Conservation (phyloP, 306 rosid genomes). For the Begonia fuchsioides region DNA sequence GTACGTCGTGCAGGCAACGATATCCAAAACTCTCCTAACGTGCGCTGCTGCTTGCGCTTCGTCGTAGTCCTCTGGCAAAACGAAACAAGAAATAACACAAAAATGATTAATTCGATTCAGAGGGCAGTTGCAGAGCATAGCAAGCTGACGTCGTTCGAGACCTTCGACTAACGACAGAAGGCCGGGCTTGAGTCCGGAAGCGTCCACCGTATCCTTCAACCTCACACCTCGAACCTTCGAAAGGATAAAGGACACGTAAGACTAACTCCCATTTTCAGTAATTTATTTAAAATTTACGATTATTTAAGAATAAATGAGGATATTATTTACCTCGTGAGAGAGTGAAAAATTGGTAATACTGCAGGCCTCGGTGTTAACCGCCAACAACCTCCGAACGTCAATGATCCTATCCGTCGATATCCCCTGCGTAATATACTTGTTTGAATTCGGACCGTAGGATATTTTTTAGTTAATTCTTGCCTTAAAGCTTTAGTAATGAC, state of each 20-base stretch:
- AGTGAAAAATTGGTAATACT: constrained; percentile 58
- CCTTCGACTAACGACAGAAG: constrained; percentile 63
- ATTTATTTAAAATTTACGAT: too few relatives aligned
- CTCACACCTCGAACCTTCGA: constrained; percentile 69
- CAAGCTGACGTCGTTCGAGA: constrained; percentile 5
- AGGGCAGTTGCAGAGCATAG: too few relatives aligned
- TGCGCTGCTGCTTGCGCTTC: constrained; percentile 58
- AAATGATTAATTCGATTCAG: too few relatives aligned
- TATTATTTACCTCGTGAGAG: constrained; percentile 56
- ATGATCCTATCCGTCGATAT: constrained; percentile 93
- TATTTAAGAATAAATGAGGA: too few relatives aligned
- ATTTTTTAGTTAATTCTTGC: neutral
- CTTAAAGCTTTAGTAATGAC: constrained; percentile 14
- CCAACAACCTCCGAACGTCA: constrained; percentile 59
- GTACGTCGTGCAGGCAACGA: constrained; percentile 77
- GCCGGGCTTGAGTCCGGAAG: constrained; percentile 87
- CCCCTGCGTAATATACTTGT: constrained; percentile 34
- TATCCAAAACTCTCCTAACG: constrained; percentile 67
- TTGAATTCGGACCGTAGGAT: neutral
- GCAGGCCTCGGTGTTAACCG: constrained; percentile 57
- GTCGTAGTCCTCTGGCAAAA: constrained; percentile 60
- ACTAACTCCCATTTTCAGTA: too few relatives aligned
- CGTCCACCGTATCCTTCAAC: constrained; percentile 71
- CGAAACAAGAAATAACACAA: neutral
- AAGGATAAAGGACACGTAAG: neutral